These are phyloP conservation scores for Flammula alnicola DNA, from an alignment of 1,284 basidiomycete genomes.

Conservation along the genomic window DNA sequence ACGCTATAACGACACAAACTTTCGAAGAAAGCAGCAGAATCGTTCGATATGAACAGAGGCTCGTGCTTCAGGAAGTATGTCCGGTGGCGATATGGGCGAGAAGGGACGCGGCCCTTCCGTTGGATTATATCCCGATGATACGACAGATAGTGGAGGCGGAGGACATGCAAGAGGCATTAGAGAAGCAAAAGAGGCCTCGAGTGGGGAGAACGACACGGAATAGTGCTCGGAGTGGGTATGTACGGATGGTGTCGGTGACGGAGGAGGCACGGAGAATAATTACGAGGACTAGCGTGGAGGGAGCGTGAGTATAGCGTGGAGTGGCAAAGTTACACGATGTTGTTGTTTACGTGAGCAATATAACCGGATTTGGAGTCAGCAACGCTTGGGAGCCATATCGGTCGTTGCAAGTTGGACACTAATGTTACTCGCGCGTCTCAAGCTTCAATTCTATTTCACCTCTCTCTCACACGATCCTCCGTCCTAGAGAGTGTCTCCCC, in stretches of 20 bases:
- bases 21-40: constrained; percentile 11
- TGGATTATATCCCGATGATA: constrained; percentile 78
- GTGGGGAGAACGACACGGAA: constrained; percentile 58
- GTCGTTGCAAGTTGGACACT: no score
- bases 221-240: constrained; percentile 48
- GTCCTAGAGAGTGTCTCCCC: no score
- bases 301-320: constrained; percentile 30
- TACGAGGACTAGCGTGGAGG: constrained; percentile 23
- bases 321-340: constrained; percentile 33
- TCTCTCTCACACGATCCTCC: constrained; percentile 14
- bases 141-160: constrained; percentile 72
- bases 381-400: no score
- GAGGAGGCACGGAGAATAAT: constrained; percentile 41
- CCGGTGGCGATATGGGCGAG: constrained; percentile 33
- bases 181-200: constrained; percentile 28
- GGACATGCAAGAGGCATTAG: constrained; percentile 51
- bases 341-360: constrained; percentile 44
- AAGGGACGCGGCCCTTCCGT: constrained; percentile 49
- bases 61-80: constrained; percentile 45
- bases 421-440: constrained; percentile 22
- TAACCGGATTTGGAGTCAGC: constrained; percentile 40
- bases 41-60: constrained; percentile 20
- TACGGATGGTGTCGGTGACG: constrained; percentile 45
- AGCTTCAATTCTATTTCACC: constrained; percentile 14
- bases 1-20: constrained; percentile 16